Evolutionary conservation across 768 basidiomycete genomes (phyloP).

Genomic region (Termitomyces heimii): DNA sequence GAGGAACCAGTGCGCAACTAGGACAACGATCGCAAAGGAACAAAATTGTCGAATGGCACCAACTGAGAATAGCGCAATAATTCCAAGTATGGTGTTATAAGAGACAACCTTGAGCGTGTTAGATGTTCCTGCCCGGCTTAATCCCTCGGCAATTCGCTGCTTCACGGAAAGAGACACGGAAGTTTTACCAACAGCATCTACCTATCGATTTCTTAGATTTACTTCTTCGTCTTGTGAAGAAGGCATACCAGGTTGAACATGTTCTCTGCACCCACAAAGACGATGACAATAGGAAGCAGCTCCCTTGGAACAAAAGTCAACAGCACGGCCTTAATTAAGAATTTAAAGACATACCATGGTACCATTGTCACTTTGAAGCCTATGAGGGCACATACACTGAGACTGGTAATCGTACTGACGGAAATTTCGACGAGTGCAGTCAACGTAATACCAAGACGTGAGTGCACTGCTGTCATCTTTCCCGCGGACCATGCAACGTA

Average conservation of each 20-base stretch:
- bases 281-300: slow-evolving; percentile 86
- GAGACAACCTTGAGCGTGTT: slow-evolving; percentile 90
- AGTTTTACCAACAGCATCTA: slow-evolving; percentile 80
- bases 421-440: slow-evolving; percentile 90
- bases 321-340: background rate
- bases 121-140: slow-evolving; percentile 84
- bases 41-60: slow-evolving; percentile 92
- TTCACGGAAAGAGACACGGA: slow-evolving; percentile 85
- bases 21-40: slow-evolving; percentile 86
- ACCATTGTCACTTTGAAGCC: slow-evolving; percentile 89
- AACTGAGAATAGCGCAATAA: slow-evolving; percentile 67
- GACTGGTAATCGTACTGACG: slow-evolving; percentile 89
- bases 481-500: slow-evolving; percentile 76
- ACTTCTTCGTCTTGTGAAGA: background rate
- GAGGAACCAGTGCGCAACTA: slow-evolving; percentile 96
- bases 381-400: slow-evolving; percentile 87
- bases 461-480: slow-evolving; percentile 82
- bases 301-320: slow-evolving; percentile 44
- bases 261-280: slow-evolving; percentile 95
- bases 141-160: slow-evolving; percentile 84
- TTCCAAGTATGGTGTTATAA: slow-evolving; percentile 75
- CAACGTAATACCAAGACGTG: slow-evolving; percentile 84
- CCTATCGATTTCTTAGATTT: slow-evolving; percentile 34
- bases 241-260: slow-evolving; percentile 85
- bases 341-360: slow-evolving; percentile 59